These are phyloP conservation scores for Magnusiomyces sp. DNA, from an alignment of 1,139 yeast genomes.

Conservation along the genomic window DNA sequence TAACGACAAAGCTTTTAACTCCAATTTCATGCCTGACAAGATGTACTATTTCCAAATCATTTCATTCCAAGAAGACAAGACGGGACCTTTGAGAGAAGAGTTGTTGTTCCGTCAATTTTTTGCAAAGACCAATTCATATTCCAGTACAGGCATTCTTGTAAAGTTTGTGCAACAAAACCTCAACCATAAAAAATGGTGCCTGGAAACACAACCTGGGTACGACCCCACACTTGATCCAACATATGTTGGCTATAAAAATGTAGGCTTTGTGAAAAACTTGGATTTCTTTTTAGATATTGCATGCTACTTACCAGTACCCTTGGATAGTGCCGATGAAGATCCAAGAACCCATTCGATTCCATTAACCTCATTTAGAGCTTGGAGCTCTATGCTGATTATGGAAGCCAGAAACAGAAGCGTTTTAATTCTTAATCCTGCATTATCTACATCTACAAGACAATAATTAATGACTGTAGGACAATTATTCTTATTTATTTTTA, in stretches of 20 bases:
- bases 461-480: background rate
- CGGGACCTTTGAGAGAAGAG: background rate
- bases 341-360: constrained; percentile 4
- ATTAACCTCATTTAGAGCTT: constrained; percentile 9
- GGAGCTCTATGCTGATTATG: constrained; percentile 13
- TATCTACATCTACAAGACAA: background rate
- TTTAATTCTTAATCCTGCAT: background rate
- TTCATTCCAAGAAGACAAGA: background rate
- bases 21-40: background rate
- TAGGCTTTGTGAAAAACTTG: constrained; percentile 4
- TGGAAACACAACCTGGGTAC: constrained; percentile 2
- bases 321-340: background rate
- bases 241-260: constrained; percentile 2
- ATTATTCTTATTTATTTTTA: no score
- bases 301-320: constrained; percentile 1
- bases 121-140: background rate
- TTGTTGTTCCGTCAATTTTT: background rate
- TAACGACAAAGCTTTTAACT: background rate
- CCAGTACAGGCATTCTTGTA: background rate
- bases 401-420: constrained; percentile 3
- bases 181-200: background rate
- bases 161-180: background rate
- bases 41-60: constrained; percentile 3
- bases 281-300: constrained; percentile 3
- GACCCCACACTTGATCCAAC: background rate